Base-by-base conservation (phyloP, 345 rosid species). In the Noccaea caerulescens region DNA sequence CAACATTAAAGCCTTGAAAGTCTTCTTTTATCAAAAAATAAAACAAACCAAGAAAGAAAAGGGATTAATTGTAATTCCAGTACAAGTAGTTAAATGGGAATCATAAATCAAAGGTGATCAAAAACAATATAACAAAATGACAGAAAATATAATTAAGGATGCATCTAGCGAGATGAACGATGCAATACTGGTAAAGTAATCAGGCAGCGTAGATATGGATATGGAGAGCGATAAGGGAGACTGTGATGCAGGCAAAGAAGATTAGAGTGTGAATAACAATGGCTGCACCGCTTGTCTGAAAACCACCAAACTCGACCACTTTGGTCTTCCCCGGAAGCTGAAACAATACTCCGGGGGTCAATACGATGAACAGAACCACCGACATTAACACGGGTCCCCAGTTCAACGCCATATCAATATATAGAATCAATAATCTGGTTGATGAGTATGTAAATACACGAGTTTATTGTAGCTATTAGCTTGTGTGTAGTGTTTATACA, bases 371-470 rank as follows among this genome's bases (percentile, higher is more conserved):
- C 25, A 88, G 70, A 44, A 86, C 65, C 42, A 85, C 81, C 9
- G 87, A 89, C 52, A 88, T 74, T 45, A 88, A 12, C 44, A 88
- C 88, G 2, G 93, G 90, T 9, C 87, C 93, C 90, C 90, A 84
- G 20, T 87, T 87, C 57, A 76, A 63, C 1, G 70, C 80, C 89
- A 85, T 85, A 30, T 37, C 16, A 8, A 49, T 50, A 18, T 58
- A 20, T 47, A 49, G 0, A 72, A 33, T 12, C 50, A 45, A 51
- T 7, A 45, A 51, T 7, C 51, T 25, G 13, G 20, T 60, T 37
- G 7, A 32, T 69, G 27, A 16, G 14, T 65, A 56, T 37, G 42
- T 23, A 14, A 11, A 45, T 14, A 5, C 11, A 16, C 33, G 27
- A 52, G 36, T 37, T 25, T 47, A 10, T 4, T 54, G 3, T 18